phyloP scores from a whole-genome alignment of 805 yeast species.

The Myxozyma kluyveri region DNA sequence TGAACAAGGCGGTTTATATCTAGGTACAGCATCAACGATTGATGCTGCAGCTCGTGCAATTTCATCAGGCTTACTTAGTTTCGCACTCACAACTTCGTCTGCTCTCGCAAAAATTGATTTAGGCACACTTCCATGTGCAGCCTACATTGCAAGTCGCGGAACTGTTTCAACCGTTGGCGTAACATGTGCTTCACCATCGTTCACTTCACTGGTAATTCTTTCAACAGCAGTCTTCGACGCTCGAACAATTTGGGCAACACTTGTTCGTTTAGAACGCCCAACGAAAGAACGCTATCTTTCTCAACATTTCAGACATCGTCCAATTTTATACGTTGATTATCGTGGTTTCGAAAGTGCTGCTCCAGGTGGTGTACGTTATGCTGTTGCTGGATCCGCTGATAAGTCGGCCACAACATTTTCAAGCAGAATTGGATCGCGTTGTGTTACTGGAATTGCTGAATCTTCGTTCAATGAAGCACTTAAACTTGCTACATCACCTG shows the following conservation, averaged over 20 bases:
- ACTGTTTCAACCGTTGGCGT: constrained; percentile 26
- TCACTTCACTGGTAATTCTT: constrained; percentile 24
- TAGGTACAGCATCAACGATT: constrained; percentile 11
- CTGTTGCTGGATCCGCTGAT: constrained; percentile 4
- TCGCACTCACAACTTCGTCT: constrained; percentile 13
- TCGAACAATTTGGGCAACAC: constrained; percentile 28
- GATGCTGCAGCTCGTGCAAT: constrained; percentile 6
- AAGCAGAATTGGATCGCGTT: not conserved
- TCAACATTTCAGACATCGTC: constrained; percentile 24
- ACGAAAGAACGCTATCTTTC: constrained; percentile 2
- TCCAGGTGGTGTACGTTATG: constrained; percentile 20
- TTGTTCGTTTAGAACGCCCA: constrained; percentile 18
- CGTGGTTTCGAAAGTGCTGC: constrained; percentile 19
- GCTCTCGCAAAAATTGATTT: not conserved
- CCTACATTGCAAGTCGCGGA: constrained; percentile 22
- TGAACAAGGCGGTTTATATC: constrained; percentile 21
- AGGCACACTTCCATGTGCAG: constrained; percentile 10
- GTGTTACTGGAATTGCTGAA: not conserved
- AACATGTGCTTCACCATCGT: constrained; percentile 21
- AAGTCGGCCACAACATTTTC: not conserved
- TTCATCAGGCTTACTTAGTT: constrained; percentile 6
- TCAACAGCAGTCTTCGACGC: constrained; percentile 24
- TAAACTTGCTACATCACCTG: constrained; percentile 7
- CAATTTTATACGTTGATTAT: constrained; percentile 25
- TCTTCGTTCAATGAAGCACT: constrained; percentile 11